phyloP scores from a whole-genome alignment of 345 rosid genomes.

The Combretum micranthum region DNA sequence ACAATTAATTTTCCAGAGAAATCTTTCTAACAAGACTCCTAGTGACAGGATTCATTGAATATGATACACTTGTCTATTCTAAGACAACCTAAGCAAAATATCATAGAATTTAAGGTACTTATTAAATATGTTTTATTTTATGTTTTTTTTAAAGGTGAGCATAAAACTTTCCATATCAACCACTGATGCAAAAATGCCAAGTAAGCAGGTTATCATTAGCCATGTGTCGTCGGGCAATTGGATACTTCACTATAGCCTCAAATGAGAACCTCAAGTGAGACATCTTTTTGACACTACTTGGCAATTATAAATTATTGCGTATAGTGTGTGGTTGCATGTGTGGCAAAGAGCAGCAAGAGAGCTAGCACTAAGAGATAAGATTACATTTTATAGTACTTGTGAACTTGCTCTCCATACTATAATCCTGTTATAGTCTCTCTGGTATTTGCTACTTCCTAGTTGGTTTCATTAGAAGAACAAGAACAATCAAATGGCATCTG shows the following conservation, averaged over 20 bases:
- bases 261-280: conserved; percentile 14
- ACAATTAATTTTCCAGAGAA: too few species aligned
- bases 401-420: neutral
- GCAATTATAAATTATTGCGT: conserved; percentile 12
- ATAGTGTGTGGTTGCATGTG: neutral
- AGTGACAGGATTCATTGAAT: too few species aligned
- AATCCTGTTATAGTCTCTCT: neutral
- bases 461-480: neutral
- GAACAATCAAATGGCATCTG: conserved; percentile 14
- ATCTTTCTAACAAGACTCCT: too few species aligned
- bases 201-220: conserved; percentile 11
- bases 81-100: too few species aligned
- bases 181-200: conserved; percentile 3
- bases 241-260: conserved; percentile 22
- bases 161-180: conserved; percentile 1
- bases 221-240: conserved; percentile 16
- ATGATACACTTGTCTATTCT: too few species aligned
- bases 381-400: neutral
- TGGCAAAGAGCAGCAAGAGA: conserved; percentile 8
- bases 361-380: conserved; percentile 8
- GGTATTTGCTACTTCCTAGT: neutral
- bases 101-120: too few species aligned
- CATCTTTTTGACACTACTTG: conserved; percentile 13
- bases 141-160: conserved; percentile 4
- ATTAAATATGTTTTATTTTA: too few species aligned